These are phyloP conservation scores for Scenedesmus sp. DNA, from an alignment of 163 green algal genomes.

Conservation along the genomic window DNA sequence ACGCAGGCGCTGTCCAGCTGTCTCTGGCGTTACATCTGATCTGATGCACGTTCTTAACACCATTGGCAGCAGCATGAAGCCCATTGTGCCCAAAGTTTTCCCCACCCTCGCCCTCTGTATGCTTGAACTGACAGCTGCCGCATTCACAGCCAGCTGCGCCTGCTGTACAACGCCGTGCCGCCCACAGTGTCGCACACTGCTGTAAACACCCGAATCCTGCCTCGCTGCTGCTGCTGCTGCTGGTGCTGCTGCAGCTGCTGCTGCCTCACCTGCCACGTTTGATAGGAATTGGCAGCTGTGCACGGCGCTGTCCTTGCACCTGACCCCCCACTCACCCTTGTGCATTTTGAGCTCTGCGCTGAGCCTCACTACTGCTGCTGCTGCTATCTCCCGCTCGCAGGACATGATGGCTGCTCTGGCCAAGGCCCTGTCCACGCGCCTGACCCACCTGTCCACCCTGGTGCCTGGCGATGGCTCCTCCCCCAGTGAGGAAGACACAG, in stretches of 20 bases:
- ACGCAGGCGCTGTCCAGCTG: too few relatives aligned
- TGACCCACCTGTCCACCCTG: not conserved
- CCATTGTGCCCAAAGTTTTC: too few relatives aligned
- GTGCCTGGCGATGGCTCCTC: not conserved
- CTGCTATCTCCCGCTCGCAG: not conserved
- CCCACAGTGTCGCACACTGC: too few relatives aligned
- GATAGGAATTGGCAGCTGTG: slow-evolving; percentile 35
- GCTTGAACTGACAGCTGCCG: too few relatives aligned
- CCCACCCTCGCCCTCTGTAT: too few relatives aligned
- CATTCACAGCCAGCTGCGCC: too few relatives aligned
- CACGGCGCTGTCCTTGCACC: not conserved
- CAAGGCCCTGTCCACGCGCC: not conserved
- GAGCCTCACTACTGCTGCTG: not conserved
- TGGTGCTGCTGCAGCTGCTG: slow-evolving; percentile 10
- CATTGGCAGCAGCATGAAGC: too few relatives aligned
- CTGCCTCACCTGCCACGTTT: not conserved
- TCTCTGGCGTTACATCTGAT: too few relatives aligned
- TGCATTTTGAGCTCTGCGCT: not conserved
- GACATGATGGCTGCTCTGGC: slow-evolving; percentile 46
- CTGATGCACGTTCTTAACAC: too few relatives aligned
- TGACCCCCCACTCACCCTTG: not conserved
- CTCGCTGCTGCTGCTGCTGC: not conserved
- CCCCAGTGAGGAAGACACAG: not conserved
- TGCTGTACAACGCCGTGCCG: too few relatives aligned
- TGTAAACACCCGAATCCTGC: too few relatives aligned